A percentile compares a stretch with the other conserved stretches of the same genome.
These are phyloP conservation scores for Penicillium sp. DNA, from an alignment of 2,329 filamentous ascomycete species.

Conservation along the genomic window DNA sequence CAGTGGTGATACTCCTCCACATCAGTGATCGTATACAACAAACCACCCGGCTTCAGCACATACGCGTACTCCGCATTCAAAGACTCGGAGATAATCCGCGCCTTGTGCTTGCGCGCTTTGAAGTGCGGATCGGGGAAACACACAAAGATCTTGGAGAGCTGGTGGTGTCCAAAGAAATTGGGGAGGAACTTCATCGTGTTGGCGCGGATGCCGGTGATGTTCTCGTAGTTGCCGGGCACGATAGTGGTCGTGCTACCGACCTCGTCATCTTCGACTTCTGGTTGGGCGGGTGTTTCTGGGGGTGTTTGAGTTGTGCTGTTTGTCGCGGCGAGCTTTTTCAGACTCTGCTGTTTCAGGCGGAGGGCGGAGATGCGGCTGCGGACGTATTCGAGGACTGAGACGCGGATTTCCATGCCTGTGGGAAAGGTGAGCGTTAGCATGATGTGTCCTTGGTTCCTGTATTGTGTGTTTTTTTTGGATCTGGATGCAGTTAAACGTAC, in stretches of 20 bases:
- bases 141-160: conserved; percentile 90
- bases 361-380: conserved; percentile 83
- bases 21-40: conserved; percentile 96
- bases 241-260: conserved; percentile 24
- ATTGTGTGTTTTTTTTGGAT: neutral
- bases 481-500: conserved; percentile 48
- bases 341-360: conserved; percentile 50
- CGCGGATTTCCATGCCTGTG: conserved; percentile 86
- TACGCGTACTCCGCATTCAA: conserved; percentile 94
- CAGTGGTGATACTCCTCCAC: conserved; percentile 91
- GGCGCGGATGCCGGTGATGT: conserved; percentile 82
- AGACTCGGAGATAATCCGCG: conserved; percentile 84
- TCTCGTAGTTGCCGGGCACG: conserved; percentile 65
- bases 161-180: conserved; percentile 83
- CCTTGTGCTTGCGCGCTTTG: conserved; percentile 96
- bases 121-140: conserved; percentile 99
- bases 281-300: neutral
- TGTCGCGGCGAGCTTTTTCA: conserved; percentile 20
- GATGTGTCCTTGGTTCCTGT: neutral
- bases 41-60: conserved; percentile 76
- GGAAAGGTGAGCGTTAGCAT: neutral
- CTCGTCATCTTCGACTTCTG: conserved; percentile 17
- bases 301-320: conserved; percentile 8
- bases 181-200: conserved; percentile 99
- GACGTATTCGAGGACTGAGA: conserved; percentile 86